Evolutionary conservation across 2,329 filamentous ascomycete genomes (phyloP).

Genomic region (Setomelanomma holmii): DNA sequence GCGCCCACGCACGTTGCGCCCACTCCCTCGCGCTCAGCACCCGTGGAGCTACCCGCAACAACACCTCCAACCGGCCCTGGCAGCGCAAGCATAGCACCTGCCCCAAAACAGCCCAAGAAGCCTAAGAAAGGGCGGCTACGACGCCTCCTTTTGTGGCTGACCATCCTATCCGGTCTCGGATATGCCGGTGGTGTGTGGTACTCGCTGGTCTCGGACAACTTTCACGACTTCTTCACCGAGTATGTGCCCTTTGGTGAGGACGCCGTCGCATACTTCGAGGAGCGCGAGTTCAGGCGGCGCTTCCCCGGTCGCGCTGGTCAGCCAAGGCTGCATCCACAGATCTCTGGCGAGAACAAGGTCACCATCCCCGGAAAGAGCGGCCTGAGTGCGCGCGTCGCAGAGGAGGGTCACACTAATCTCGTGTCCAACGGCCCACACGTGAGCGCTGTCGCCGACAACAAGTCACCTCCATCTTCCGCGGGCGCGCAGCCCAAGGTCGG

Average conservation of each 20-base stretch:
- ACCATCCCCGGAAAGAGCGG: slow-evolving; percentile 87
- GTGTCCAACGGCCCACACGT: slow-evolving; percentile 63
- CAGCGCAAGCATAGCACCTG: slow-evolving; percentile 51
- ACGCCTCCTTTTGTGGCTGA: slow-evolving; percentile 76
- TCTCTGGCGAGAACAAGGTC: slow-evolving; percentile 70
- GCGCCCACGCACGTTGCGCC: slow-evolving; percentile 41
- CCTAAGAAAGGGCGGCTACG: slow-evolving; percentile 70
- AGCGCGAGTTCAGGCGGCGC: slow-evolving; percentile 87
- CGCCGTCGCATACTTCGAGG: slow-evolving; percentile 92
- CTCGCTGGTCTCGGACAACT: slow-evolving; percentile 92
- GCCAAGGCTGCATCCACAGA: slow-evolving; percentile 54
- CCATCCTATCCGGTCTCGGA: slow-evolving; percentile 76
- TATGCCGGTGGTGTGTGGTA: slow-evolving; percentile 93
- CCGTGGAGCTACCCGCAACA: slow-evolving; percentile 40
- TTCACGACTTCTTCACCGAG: slow-evolving; percentile 99
- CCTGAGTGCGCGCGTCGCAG: slow-evolving; percentile 78
- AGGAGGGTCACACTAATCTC: slow-evolving; percentile 58
- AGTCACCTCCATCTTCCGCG: slow-evolving; percentile 16
- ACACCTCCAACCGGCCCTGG: slow-evolving; percentile 52
- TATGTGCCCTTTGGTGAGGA: slow-evolving; percentile 95
- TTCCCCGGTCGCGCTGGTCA: slow-evolving; percentile 65
- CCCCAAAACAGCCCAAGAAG: slow-evolving; percentile 53
- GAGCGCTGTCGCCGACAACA: slow-evolving; percentile 63
- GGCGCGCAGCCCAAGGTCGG: slow-evolving; percentile 33
- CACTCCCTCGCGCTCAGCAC: slow-evolving; percentile 42